Conservation (phyloP, 345 rosid genomes). For the Eucalyptus marginata region DNA sequence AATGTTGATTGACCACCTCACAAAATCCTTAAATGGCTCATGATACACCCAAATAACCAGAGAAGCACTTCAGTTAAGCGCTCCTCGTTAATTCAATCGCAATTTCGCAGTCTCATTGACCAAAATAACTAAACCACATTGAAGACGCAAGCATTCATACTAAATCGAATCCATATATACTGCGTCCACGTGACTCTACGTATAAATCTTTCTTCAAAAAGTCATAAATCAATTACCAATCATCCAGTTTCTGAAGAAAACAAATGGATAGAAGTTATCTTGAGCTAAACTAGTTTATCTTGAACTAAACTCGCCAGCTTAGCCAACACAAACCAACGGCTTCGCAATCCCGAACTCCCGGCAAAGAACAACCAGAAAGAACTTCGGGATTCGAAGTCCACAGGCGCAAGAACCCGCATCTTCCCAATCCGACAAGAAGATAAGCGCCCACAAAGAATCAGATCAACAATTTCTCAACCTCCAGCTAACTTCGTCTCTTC, state of each 20-base stretch:
- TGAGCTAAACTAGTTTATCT: neutral
- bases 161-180: neutral
- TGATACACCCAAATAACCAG: neutral
- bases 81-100: neutral
- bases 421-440: no score
- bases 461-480: no score
- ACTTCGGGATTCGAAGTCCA: neutral
- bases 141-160: neutral
- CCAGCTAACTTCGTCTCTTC: no score
- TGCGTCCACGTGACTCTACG: no score
- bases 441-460: no score
- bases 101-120: neutral
- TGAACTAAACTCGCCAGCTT: neutral
- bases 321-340: neutral
- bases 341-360: neutral
- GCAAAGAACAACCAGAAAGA: neutral
- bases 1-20: constrained; percentile 19
- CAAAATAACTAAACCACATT: neutral
- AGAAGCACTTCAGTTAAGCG: neutral
- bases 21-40: constrained; percentile 21
- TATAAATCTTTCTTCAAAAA: no score
- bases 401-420: neutral
- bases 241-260: neutral
- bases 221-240: no score
- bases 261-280: neutral